Evolutionary conservation across 108 stramenopile genomes (phyloP).

Genomic region (Cyclotella cryptica): DNA sequence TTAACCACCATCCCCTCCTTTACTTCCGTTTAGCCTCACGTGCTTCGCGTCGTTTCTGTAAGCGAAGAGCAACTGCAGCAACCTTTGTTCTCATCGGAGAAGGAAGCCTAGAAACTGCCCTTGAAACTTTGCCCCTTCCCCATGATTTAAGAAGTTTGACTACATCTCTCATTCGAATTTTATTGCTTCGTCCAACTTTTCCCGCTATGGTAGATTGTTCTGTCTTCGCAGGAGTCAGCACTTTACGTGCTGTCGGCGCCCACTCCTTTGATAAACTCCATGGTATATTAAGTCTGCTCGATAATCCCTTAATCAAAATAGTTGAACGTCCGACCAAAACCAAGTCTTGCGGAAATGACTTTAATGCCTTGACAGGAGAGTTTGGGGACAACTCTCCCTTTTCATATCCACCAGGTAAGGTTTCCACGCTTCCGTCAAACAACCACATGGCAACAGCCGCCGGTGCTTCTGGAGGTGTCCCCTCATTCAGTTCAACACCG

Average conservation of each 20-base stretch:
- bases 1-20: too few species aligned
- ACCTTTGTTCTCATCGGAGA: conserved; percentile 64
- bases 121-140: conserved; percentile 67
- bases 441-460: conserved; percentile 94
- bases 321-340: conserved; percentile 93
- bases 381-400: conserved; percentile 85
- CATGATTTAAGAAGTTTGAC: conserved; percentile 60
- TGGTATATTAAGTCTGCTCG: conserved; percentile 81
- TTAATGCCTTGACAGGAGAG: conserved; percentile 90
- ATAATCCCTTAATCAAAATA: conserved; percentile 94
- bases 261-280: conserved; percentile 89
- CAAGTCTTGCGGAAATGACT: conserved; percentile 93
- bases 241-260: conserved; percentile 75
- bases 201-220: neutral
- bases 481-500: conserved; percentile 83
- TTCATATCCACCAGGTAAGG: conserved; percentile 92
- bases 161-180: conserved; percentile 75
- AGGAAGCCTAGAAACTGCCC: conserved; percentile 64
- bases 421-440: conserved; percentile 82
- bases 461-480: conserved; percentile 76
- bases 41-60: conserved; percentile 59
- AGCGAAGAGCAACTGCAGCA: conserved; percentile 57
- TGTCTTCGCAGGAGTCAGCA: conserved; percentile 45
- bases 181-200: conserved; percentile 15
- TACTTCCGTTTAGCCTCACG: neutral